Percentiles rank a stretch among this genome's conserved stretches.
These are phyloP conservation scores for Dorcoceras hygrometricum DNA, from an alignment of 257 asterid genomes.

Conservation along the genomic window DNA sequence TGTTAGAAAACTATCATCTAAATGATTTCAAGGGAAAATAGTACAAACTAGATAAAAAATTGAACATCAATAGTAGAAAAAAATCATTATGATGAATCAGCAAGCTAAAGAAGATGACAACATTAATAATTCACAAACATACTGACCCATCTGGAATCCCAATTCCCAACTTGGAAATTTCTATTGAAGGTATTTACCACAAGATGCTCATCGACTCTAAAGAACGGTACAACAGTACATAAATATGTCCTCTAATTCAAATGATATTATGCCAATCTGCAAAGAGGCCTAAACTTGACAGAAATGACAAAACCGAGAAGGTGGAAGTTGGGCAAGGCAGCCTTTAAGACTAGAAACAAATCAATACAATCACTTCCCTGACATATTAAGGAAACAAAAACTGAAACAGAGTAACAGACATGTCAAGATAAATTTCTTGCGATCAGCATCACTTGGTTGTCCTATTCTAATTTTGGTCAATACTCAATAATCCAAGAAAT, in stretches of 20 bases:
- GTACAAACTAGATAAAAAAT: too few species aligned
- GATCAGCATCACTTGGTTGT: constrained; percentile 7
- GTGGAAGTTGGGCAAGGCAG: constrained; percentile 12
- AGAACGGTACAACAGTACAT: background rate
- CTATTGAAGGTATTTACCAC: background rate
- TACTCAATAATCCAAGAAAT: too few species aligned
- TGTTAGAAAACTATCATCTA: too few species aligned
- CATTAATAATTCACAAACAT: too few species aligned
- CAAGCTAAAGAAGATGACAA: too few species aligned
- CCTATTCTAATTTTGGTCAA: constrained; percentile 4
- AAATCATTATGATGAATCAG: too few species aligned
- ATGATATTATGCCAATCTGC: background rate
- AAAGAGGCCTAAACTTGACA: constrained; percentile 14
- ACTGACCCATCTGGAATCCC: too few species aligned
- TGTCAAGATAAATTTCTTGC: background rate
- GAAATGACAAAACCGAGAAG: constrained; percentile 18
- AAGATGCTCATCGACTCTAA: background rate
- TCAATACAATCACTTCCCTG: constrained; percentile 19
- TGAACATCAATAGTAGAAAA: too few species aligned
- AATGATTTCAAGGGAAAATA: too few species aligned
- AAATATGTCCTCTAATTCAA: background rate
- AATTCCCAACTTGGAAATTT: background rate
- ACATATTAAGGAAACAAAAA: constrained; percentile 12
- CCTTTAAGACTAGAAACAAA: background rate
- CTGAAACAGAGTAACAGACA: constrained; percentile 5